Evolutionary conservation across 2,329 filamentous ascomycete genomes (phyloP).

Genomic region (Penicillium sp.): DNA sequence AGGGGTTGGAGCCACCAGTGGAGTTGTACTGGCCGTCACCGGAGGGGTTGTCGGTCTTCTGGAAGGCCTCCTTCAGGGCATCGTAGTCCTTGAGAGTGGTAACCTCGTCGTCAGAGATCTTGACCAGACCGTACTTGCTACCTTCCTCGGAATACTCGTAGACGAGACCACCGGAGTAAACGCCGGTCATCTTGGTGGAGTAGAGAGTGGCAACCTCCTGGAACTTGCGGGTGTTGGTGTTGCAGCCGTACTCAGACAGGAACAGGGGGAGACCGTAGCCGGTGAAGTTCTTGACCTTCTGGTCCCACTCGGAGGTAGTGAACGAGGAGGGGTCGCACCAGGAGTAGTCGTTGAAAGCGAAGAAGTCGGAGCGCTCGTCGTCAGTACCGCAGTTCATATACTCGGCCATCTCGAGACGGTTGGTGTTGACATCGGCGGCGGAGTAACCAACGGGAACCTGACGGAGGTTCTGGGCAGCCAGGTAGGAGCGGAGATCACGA

Average conservation of each 20-base stretch:
- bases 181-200: conserved; percentile 76
- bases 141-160: conserved; percentile 93
- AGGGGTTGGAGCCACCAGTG: conserved; percentile 56
- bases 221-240: conserved; percentile 79
- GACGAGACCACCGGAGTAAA: conserved; percentile 94
- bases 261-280: conserved; percentile 89
- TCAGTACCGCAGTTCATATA: conserved; percentile 95
- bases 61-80: conserved; percentile 57
- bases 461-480: conserved; percentile 65
- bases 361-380: conserved; percentile 82
- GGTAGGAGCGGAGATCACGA: conserved; percentile 75
- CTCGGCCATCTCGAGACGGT: conserved; percentile 81
- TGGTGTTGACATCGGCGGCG: conserved; percentile 78
- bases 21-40: conserved; percentile 65
- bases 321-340: conserved; percentile 80
- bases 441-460: conserved; percentile 75
- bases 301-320: conserved; percentile 75
- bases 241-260: conserved; percentile 94
- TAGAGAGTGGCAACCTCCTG: conserved; percentile 80
- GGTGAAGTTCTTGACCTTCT: conserved; percentile 86
- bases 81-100: conserved; percentile 67
- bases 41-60: conserved; percentile 54
- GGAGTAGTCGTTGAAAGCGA: conserved; percentile 86
- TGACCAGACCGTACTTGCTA: conserved; percentile 79
- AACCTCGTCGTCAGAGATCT: conserved; percentile 61